Conservation (phyloP, 495 filamentous ascomycete genomes). For the Hypoxylon fragiforme region DNA sequence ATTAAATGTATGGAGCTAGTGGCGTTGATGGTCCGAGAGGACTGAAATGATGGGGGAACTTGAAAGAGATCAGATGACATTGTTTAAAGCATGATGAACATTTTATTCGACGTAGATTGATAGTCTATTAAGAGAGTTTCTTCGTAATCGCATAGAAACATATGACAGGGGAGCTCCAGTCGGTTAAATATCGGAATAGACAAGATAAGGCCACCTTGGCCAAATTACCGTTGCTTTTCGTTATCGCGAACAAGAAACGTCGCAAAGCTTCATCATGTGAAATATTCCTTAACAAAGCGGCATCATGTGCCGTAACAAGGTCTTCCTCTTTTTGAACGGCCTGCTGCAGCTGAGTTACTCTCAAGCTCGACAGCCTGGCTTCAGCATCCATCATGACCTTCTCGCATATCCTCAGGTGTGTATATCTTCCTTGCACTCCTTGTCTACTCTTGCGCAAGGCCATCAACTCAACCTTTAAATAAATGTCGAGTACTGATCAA, state of each 20-base stretch:
- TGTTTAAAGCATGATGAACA: too few relatives aligned
- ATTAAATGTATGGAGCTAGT: too few relatives aligned
- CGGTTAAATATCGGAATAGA: slow-evolving; percentile 10
- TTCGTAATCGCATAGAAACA: too few relatives aligned
- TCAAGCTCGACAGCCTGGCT: slow-evolving; percentile 49
- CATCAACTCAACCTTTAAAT: too few relatives aligned
- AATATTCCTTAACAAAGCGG: slow-evolving; percentile 41
- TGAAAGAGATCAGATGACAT: too few relatives aligned
- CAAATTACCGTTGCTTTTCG: not conserved
- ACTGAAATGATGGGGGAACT: too few relatives aligned
- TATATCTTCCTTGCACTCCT: not conserved
- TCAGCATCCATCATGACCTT: slow-evolving; percentile 82
- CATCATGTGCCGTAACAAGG: slow-evolving; percentile 53
- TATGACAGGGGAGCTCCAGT: too few relatives aligned
- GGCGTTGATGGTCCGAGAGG: too few relatives aligned
- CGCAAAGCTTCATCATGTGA: slow-evolving; percentile 41
- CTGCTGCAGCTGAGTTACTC: slow-evolving; percentile 44
- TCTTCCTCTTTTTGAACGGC: slow-evolving; percentile 44
- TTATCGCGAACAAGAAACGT: not conserved
- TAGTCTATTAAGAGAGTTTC: too few relatives aligned
- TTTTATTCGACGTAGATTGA: too few relatives aligned
- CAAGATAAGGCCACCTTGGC: slow-evolving; percentile 17
- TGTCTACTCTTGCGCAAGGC: not conserved
- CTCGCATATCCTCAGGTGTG: slow-evolving; percentile 88
- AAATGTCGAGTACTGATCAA: too few relatives aligned